phyloP scores from a whole-genome alignment of 2,329 filamentous ascomycete genomes.

The Colletotrichum magnum region DNA sequence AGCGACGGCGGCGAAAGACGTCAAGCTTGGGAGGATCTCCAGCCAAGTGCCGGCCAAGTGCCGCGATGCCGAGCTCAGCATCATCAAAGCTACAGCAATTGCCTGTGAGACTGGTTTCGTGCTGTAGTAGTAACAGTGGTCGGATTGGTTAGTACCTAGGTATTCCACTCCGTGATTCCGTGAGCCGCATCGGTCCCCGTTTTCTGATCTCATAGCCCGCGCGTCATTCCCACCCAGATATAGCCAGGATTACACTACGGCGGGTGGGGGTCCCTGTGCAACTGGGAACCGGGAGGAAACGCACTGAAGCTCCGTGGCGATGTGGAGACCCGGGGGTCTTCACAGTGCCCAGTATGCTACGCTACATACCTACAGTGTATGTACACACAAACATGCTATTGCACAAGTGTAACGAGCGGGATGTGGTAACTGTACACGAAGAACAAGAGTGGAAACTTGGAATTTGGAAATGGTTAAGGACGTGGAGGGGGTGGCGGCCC shows the following conservation, averaged over 20 bases:
- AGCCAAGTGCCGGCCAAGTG: conserved; percentile 30
- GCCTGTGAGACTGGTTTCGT: too few species aligned
- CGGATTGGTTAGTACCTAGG: neutral
- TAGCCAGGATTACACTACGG: too few species aligned
- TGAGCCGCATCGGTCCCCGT: conserved; percentile 24
- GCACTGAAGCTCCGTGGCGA: conserved; percentile 6
- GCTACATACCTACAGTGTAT: too few species aligned
- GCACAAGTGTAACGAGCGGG: too few species aligned
- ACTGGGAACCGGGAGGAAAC: neutral
- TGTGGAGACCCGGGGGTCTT: conserved; percentile 11
- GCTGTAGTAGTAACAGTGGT: neutral
- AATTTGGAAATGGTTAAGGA: too few species aligned
- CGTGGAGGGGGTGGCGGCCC: too few species aligned
- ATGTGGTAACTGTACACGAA: too few species aligned
- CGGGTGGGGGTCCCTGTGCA: neutral
- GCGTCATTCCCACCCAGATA: conserved; percentile 19
- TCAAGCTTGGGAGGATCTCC: conserved; percentile 12
- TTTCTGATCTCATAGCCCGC: conserved; percentile 32
- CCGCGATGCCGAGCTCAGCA: conserved; percentile 13
- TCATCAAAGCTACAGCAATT: neutral
- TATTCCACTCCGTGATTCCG: neutral
- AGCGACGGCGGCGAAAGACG: conserved; percentile 7
- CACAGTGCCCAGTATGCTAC: too few species aligned
- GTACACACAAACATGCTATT: too few species aligned
- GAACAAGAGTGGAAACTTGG: too few species aligned